Base-by-base conservation (phyloP, 2,329 filamentous ascomycete genomes). In the Daldinia sp. region DNA sequence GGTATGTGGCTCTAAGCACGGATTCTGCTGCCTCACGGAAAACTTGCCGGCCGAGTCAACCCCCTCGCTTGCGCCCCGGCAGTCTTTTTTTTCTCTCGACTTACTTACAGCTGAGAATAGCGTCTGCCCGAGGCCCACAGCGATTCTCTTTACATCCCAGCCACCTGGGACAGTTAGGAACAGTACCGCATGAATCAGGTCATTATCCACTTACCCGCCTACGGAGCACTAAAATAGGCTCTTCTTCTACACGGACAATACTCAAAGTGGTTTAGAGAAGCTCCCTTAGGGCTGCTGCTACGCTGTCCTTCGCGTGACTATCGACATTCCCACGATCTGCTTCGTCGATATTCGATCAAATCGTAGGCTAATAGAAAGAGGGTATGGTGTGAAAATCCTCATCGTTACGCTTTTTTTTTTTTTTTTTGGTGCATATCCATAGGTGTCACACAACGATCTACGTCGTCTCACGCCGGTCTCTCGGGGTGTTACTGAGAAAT, bases 191-290 rank as follows among this genome's bases (percentile, higher is more conserved):
- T 56, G 35, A 67, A 64, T 67, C 61, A 64, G 54, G 50, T 50
- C 47, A 61, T 58, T 59, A 64, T 64, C 64, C 64, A 67, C 54
- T 35, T 53, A 27, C 51, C 52, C 45, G 53, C 34, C 45, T 47
- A 58, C 49, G 43, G 49, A 58, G 53, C 21, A 58, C 53, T 66
- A 61, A 41, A 64, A 51, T 56, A 45, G 57, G 43, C 11, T 50
- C 35, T 63, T 49, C 51, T 23, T 54, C 39, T n/a, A 30, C 43
- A 29, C 52, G 52, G 52, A 50, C 41, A 61, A 66, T 58, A 32
- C 63, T 61, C 17, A 17, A 60, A 58, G 19, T 10, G 51, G 56
- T 52, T 61, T 61, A 37, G 19, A 58, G 19, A 58, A 15, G 48
- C 41, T 30, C 41, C 29, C 4, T 32, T 57, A 58, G 55, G 56